A percentile compares a stretch with the other conserved stretches of the same genome.
phyloP scores from a whole-genome alignment of 352 stramenopile genomes.

The Globisporangium cederbergense region DNA sequence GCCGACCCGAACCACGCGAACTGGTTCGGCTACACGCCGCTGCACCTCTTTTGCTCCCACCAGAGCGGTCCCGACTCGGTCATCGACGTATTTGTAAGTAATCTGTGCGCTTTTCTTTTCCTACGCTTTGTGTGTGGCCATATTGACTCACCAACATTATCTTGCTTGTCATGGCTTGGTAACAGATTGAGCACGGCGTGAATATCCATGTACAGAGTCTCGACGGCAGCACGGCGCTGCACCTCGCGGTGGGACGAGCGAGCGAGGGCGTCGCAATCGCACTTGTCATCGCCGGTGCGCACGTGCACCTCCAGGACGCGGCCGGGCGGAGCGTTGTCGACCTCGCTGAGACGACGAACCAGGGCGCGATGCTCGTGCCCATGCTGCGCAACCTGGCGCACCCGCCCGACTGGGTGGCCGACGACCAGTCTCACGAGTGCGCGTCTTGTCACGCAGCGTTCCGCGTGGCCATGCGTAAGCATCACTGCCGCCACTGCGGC shows the following conservation, averaged over 20 bases:
- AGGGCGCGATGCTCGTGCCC: slow-evolving; percentile 76
- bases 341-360: slow-evolving; percentile 76
- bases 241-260: slow-evolving; percentile 70
- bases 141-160: background rate
- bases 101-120: background rate
- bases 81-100: slow-evolving; percentile 80
- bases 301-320: slow-evolving; percentile 78
- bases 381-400: slow-evolving; percentile 74
- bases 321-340: slow-evolving; percentile 81
- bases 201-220: slow-evolving; percentile 81
- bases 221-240: slow-evolving; percentile 79
- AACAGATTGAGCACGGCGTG: slow-evolving; percentile 73
- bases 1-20: slow-evolving; percentile 72
- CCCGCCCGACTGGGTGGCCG: slow-evolving; percentile 55
- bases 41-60: slow-evolving; percentile 85
- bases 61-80: slow-evolving; percentile 65
- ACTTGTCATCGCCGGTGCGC: slow-evolving; percentile 68
- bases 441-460: slow-evolving; percentile 72
- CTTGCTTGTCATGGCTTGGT: background rate
- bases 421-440: slow-evolving; percentile 72
- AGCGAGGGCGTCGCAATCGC: slow-evolving; percentile 71
- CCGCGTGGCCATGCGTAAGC: slow-evolving; percentile 78
- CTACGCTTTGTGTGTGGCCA: background rate
- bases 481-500: slow-evolving; percentile 82
- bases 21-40: slow-evolving; percentile 84